A percentile compares a stretch with the other conserved stretches of the same genome.
These are phyloP conservation scores for Fusarium sp. DNA, from an alignment of 2,329 filamentous ascomycete genomes.

Conservation along the genomic window DNA sequence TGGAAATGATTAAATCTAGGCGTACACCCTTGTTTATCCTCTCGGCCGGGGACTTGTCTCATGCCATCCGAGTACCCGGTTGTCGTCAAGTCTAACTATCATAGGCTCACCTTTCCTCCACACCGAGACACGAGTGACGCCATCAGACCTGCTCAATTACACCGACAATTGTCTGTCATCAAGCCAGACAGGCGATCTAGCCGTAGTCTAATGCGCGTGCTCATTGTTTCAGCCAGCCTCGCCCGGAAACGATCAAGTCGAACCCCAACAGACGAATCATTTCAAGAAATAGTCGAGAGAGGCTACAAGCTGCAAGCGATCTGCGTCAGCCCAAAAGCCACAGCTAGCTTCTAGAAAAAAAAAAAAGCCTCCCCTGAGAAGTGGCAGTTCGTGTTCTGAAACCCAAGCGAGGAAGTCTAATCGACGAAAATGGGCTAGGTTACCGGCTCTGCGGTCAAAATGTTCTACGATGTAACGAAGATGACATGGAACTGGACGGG, in stretches of 20 bases:
- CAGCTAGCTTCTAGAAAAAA: slow-evolving; percentile 16
- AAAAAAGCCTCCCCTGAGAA: slow-evolving; percentile 8
- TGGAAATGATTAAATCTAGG: neutral
- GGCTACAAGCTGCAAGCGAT: neutral
- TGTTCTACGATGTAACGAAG: slow-evolving; percentile 21
- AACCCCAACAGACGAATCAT: neutral
- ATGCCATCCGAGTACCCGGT: neutral
- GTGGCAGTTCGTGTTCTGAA: slow-evolving; percentile 32
- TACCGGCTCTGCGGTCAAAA: slow-evolving; percentile 37
- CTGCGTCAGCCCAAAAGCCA: slow-evolving; percentile 10
- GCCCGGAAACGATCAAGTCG: neutral
- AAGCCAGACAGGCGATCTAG: neutral
- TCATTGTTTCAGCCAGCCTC: neutral
- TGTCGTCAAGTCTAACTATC: neutral
- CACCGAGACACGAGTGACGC: neutral
- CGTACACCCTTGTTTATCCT: neutral
- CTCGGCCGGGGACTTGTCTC: neutral
- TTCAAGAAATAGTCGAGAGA: neutral
- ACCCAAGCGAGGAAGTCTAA: slow-evolving; percentile 32
- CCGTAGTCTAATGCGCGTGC: neutral
- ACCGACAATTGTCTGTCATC: neutral
- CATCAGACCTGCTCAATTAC: neutral
- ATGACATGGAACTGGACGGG: slow-evolving; percentile 15
- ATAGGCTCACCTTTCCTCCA: neutral
- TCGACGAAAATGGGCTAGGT: slow-evolving; percentile 32